Evolutionary conservation across 2,329 filamentous ascomycete genomes (phyloP).

Genomic region (Cryphonectria nitschkei): DNA sequence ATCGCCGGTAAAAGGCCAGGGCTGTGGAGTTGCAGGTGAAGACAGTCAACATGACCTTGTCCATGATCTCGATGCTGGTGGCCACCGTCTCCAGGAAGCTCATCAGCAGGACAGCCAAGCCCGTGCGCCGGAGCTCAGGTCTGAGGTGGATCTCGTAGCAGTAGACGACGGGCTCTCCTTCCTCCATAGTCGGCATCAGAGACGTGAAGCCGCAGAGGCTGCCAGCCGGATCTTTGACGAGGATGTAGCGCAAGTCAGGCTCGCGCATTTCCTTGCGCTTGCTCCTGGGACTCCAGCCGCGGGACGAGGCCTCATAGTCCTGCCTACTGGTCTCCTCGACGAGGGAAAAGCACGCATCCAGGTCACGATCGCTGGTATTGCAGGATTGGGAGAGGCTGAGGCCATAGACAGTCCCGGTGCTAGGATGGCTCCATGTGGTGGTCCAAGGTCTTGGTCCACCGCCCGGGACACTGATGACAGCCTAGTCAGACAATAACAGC

Average conservation of each 20-base stretch:
- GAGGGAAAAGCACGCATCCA: conserved; percentile 58
- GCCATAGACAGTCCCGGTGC: conserved; percentile 44
- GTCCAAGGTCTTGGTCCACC: conserved; percentile 35
- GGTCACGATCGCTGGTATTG: conserved; percentile 48
- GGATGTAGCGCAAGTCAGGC: conserved; percentile 68
- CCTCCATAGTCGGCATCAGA: conserved; percentile 74
- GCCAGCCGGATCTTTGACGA: conserved; percentile 50
- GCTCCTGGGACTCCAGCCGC: conserved; percentile 63
- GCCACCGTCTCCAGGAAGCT: conserved; percentile 57
- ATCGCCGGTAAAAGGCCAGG: conserved; percentile 61
- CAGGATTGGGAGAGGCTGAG: conserved; percentile 45
- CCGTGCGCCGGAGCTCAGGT: conserved; percentile 59
- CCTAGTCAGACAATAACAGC: conserved; percentile 3
- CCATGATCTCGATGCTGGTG: conserved; percentile 54
- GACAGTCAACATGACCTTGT: conserved; percentile 76
- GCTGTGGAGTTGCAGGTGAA: conserved; percentile 65
- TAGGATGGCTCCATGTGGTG: conserved; percentile 55
- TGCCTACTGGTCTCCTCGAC: conserved; percentile 65
- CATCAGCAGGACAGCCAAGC: conserved; percentile 66
- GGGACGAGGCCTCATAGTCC: conserved; percentile 65
- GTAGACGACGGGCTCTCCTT: conserved; percentile 69
- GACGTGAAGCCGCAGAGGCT: conserved; percentile 61
- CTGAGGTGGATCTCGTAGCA: conserved; percentile 78
- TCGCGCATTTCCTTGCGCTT: conserved; percentile 73
- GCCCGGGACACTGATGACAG: background rate